Conservation (phyloP, 2,329 filamentous ascomycete genomes). For the Akanthomyces uredinophilus region DNA sequence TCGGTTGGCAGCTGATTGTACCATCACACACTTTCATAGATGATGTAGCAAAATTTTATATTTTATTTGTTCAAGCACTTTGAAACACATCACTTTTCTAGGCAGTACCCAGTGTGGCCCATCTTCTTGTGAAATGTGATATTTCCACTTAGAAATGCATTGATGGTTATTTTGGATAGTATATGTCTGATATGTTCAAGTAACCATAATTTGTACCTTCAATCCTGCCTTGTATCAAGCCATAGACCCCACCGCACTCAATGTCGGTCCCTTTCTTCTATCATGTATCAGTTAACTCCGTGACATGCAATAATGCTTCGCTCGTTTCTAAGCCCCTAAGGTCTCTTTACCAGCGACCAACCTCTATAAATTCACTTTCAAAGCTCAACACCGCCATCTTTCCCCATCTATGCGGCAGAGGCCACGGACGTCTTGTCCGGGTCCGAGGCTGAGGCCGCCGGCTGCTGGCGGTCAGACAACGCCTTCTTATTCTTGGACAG, state of each 20-base stretch:
- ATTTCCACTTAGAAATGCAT: background rate
- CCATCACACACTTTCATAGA: slow-evolving; percentile 29
- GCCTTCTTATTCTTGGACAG: slow-evolving; percentile 27
- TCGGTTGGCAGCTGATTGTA: slow-evolving; percentile 29
- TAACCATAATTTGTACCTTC: background rate
- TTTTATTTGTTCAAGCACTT: slow-evolving; percentile 27
- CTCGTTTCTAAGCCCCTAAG: background rate
- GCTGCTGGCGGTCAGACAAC: slow-evolving; percentile 25
- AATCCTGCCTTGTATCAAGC: background rate
- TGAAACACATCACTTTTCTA: background rate
- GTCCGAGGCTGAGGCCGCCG: background rate
- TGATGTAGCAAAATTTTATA: slow-evolving; percentile 21
- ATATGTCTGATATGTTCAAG: background rate
- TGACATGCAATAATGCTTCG: slow-evolving; percentile 5
- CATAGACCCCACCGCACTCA: background rate
- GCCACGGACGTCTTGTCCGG: slow-evolving; percentile 15
- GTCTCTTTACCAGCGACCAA: background rate
- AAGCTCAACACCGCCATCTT: background rate
- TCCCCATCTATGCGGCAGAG: slow-evolving; percentile 15
- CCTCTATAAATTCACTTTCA: background rate
- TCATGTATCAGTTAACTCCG: background rate
- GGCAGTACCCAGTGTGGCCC: background rate
- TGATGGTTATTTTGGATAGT: background rate
- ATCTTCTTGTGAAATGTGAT: background rate
- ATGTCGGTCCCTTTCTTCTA: background rate